phyloP scores from a whole-genome alignment of 2,329 filamentous ascomycete genomes.

The Alternaria ethzedia region DNA sequence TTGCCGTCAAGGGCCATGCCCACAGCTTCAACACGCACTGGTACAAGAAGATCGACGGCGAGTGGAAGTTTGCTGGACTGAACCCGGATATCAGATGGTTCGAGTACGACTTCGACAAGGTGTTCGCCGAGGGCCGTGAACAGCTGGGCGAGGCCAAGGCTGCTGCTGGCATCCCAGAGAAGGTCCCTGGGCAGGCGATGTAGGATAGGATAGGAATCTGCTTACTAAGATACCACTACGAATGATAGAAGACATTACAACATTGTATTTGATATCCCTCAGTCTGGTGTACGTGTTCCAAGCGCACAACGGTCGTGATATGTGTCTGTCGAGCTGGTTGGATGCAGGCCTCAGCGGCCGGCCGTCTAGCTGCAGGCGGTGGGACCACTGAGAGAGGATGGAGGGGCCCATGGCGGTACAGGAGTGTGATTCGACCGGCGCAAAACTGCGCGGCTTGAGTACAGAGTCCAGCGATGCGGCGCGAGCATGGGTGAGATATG shows the following conservation, averaged over 20 bases:
- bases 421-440: conserved; percentile 8
- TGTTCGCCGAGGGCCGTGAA: conserved; percentile 58
- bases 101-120: conserved; percentile 64
- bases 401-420: background rate
- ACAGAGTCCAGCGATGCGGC: background rate
- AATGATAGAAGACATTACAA: background rate
- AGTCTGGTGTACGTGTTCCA: background rate
- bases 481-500: background rate
- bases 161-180: conserved; percentile 47
- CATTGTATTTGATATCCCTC: background rate
- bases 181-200: conserved; percentile 2
- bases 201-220: background rate
- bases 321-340: conserved; percentile 2
- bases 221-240: background rate
- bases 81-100: conserved; percentile 62
- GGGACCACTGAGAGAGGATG: conserved; percentile 8
- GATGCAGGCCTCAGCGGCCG: background rate
- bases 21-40: conserved; percentile 62
- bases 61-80: conserved; percentile 65
- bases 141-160: conserved; percentile 52
- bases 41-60: conserved; percentile 64
- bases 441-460: background rate
- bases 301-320: background rate
- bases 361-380: conserved; percentile 7
- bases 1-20: conserved; percentile 62